These are phyloP conservation scores for Cladophialophora exuberans DNA, from an alignment of 2,329 filamentous ascomycete genomes.

Conservation along the genomic window DNA sequence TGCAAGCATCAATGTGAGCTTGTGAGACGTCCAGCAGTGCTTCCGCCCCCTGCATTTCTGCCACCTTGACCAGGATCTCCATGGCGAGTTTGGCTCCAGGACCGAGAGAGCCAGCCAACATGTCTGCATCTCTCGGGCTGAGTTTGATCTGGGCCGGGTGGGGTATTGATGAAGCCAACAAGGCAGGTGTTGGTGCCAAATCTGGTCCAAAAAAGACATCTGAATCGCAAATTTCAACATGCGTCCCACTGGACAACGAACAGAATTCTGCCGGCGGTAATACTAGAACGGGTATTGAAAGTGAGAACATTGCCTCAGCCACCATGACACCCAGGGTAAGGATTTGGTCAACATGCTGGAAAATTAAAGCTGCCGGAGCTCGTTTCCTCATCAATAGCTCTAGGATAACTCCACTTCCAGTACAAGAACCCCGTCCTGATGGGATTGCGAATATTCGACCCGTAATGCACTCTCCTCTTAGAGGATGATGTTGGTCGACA, in stretches of 20 bases:
- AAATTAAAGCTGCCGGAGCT: constrained; percentile 47
- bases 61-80: constrained; percentile 44
- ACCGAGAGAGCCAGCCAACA: constrained; percentile 40
- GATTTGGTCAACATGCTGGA: constrained; percentile 48
- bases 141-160: constrained; percentile 16
- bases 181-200: not conserved
- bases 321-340: constrained; percentile 51
- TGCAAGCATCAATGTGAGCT: constrained; percentile 50
- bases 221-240: not conserved
- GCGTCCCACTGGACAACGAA: not conserved
- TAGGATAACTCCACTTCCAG: constrained; percentile 50
- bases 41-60: constrained; percentile 40
- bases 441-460: constrained; percentile 49
- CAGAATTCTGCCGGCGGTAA: constrained; percentile 32
- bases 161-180: not conserved
- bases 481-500: constrained; percentile 49
- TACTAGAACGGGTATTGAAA: constrained; percentile 46
- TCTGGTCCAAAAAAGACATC: not conserved
- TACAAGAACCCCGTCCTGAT: constrained; percentile 52
- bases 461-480: constrained; percentile 40
- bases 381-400: constrained; percentile 48
- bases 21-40: constrained; percentile 44
- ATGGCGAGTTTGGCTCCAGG: constrained; percentile 43
- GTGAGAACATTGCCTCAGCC: constrained; percentile 45
- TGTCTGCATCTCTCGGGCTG: constrained; percentile 30